Conservation (phyloP, 2,329 filamentous ascomycete species). For the Venturia nashicola region DNA sequence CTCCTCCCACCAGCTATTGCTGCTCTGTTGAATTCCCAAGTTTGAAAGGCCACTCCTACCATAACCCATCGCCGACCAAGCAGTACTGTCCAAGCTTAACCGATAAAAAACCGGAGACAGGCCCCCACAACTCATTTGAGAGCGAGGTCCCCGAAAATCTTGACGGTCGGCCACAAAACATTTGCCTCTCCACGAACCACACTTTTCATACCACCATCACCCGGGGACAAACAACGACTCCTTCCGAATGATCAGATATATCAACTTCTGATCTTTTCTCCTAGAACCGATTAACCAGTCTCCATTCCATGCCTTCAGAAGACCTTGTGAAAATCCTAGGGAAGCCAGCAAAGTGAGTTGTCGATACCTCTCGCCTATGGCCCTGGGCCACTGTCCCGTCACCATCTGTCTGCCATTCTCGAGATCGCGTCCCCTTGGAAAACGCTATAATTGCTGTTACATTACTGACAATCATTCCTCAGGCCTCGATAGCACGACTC, state of each 20-base stretch:
- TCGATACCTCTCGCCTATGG: not conserved
- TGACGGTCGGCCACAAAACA: not conserved
- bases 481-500: slow-evolving; percentile 57
- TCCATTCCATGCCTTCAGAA: slow-evolving; percentile 66
- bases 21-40: not conserved
- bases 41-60: no score
- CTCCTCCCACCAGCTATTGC: not conserved
- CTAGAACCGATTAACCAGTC: not conserved
- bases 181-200: not conserved
- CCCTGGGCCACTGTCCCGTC: not conserved
- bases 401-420: not conserved
- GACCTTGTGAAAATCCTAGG: slow-evolving; percentile 78
- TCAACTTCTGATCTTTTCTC: not conserved
- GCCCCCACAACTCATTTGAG: not conserved
- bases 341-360: slow-evolving; percentile 70
- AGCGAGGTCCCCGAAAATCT: slow-evolving; percentile 2
- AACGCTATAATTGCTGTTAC: not conserved
- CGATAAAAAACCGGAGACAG: not conserved
- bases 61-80: not conserved
- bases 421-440: not conserved
- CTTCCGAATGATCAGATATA: slow-evolving; percentile 5
- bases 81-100: not conserved
- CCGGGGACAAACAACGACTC: not conserved
- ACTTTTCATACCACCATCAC: not conserved
- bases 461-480: slow-evolving; percentile 1